Percentiles rank a stretch among this genome's conserved stretches.
phyloP scores from a whole-genome alignment of 148 eudicot genomes.

The Camellia granthamiana region DNA sequence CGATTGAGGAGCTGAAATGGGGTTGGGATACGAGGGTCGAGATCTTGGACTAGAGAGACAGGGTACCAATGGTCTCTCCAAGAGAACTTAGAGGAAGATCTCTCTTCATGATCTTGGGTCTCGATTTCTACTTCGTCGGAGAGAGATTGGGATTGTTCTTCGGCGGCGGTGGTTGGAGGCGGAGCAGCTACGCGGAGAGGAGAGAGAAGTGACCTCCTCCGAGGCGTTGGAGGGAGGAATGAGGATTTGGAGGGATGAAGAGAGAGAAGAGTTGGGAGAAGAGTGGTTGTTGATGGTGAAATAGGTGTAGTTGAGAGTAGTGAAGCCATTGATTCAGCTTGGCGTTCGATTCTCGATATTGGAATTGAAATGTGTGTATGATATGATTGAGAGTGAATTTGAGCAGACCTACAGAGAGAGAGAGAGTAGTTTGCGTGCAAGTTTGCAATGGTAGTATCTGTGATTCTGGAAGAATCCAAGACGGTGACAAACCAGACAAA shows the following conservation, averaged over 20 bases:
- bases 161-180: slow-evolving; percentile 12
- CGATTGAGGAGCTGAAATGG: slow-evolving; percentile 86
- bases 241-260: slow-evolving; percentile 2
- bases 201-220: slow-evolving; percentile 7
- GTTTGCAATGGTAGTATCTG: slow-evolving; percentile 6
- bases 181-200: slow-evolving; percentile 47
- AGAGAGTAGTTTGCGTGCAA: slow-evolving; percentile 34
- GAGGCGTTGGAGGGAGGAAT: not conserved
- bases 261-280: not conserved
- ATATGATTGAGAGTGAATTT: too few relatives aligned
- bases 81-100: slow-evolving; percentile 48
- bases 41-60: slow-evolving; percentile 79
- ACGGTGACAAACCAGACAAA: not conserved
- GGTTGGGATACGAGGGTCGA: slow-evolving; percentile 59
- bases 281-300: not conserved
- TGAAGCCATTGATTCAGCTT: slow-evolving; percentile 9
- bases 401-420: not conserved
- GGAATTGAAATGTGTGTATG: not conserved
- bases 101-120: slow-evolving; percentile 26
- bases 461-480: not conserved
- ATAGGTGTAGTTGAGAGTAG: slow-evolving; percentile 11
- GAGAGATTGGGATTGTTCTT: slow-evolving; percentile 15
- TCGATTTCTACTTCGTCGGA: slow-evolving; percentile 20
- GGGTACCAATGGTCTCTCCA: slow-evolving; percentile 99
- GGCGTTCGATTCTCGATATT: not conserved